Evolutionary conservation across 768 basidiomycete species (phyloP).

Genomic region (Hypsizygus marmoreus): DNA sequence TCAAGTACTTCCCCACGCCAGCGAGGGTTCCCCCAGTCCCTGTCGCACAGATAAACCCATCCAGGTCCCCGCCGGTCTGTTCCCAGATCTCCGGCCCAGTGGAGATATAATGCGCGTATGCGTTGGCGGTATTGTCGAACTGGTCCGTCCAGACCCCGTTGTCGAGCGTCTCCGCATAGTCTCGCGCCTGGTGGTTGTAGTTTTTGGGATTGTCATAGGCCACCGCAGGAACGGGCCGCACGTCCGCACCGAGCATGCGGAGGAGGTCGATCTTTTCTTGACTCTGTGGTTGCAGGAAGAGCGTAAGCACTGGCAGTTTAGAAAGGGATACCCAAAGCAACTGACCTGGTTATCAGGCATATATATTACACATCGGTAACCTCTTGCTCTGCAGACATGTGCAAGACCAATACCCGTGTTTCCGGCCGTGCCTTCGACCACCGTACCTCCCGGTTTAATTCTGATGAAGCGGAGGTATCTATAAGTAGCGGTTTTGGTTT

Average conservation of each 20-base stretch:
- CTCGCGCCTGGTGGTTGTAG: constrained; percentile 97
- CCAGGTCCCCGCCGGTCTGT: constrained; percentile 75
- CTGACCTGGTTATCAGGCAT: constrained; percentile 92
- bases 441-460: constrained; percentile 89
- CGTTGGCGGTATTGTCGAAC: constrained; percentile 95
- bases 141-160: constrained; percentile 98
- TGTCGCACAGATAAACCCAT: constrained; percentile 93
- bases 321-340: background rate
- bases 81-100: constrained; percentile 98
- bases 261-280: constrained; percentile 99
- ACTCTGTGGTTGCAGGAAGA: too few relatives aligned
- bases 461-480: constrained; percentile 32
- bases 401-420: constrained; percentile 98
- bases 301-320: background rate
- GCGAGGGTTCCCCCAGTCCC: constrained; percentile 97
- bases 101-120: constrained; percentile 80
- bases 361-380: constrained; percentile 98
- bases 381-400: constrained; percentile 88
- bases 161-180: constrained; percentile 68
- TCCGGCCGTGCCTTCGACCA: constrained; percentile 97
- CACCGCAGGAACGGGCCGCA: constrained; percentile 94
- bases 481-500: background rate
- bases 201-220: constrained; percentile 93
- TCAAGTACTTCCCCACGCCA: constrained; percentile 81
- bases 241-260: constrained; percentile 96